Conservation (phyloP, 176 grass and related monocot species). For the Eragrostis curvula region DNA sequence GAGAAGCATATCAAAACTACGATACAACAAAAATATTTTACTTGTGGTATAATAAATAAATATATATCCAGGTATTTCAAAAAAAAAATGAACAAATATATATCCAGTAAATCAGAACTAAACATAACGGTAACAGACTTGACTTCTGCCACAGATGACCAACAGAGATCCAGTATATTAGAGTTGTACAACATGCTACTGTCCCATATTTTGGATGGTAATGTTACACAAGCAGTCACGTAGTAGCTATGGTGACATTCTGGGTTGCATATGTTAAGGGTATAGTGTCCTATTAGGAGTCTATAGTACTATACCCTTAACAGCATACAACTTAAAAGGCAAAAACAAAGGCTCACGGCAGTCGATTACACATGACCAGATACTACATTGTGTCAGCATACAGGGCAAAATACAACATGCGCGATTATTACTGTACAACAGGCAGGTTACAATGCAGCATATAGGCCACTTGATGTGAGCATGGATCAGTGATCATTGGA, state of each 20-base stretch:
- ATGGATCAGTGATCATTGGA: conserved; percentile 74
- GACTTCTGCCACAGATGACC: background rate
- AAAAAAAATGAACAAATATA: no score
- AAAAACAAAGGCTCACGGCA: conserved; percentile 3
- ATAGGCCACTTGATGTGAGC: conserved; percentile 44
- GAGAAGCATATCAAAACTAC: background rate
- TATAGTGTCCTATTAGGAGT: no score
- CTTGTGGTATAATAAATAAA: background rate
- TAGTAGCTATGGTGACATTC: background rate
- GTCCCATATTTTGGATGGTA: background rate
- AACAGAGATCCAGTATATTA: background rate
- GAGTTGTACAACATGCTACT: background rate
- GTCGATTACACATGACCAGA: conserved; percentile 24
- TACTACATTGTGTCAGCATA: conserved; percentile 16
- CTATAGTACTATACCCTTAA: no score
- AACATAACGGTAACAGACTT: background rate
- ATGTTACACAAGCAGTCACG: conserved; percentile 12
- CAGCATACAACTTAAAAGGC: background rate
- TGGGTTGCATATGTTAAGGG: no score
- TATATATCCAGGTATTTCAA: no score
- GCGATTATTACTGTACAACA: conserved; percentile 56
- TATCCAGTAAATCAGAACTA: background rate
- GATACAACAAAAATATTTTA: background rate
- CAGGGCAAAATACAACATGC: conserved; percentile 42
- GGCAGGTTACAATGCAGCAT: conserved; percentile 9